Evolutionary conservation across 2,329 filamentous ascomycete genomes (phyloP).

Genomic region (Hysterium pulicare): DNA sequence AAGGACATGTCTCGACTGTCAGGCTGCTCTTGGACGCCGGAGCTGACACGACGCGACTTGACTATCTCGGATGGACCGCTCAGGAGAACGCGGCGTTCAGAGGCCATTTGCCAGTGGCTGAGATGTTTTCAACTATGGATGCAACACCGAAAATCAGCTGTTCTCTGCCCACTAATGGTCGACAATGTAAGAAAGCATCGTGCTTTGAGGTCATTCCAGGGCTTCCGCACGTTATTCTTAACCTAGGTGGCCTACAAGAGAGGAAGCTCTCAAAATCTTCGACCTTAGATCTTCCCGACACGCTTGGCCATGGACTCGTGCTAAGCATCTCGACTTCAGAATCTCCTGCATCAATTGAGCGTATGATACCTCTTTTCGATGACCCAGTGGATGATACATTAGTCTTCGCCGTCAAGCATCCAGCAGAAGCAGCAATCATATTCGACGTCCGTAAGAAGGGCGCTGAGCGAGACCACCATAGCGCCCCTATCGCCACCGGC

Average conservation of each 20-base stretch:
- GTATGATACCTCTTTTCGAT: background rate
- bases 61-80: slow-evolving; percentile 33
- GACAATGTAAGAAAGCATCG: background rate
- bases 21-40: slow-evolving; percentile 26
- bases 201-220: background rate
- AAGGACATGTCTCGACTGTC: slow-evolving; percentile 22
- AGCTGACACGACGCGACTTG: slow-evolving; percentile 15
- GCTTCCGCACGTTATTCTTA: slow-evolving; percentile 11
- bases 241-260: slow-evolving; percentile 15
- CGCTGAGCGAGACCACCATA: no score
- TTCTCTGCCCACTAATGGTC: background rate
- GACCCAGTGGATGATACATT: slow-evolving; percentile 8
- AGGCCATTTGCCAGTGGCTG: slow-evolving; percentile 29
- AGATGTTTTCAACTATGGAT: slow-evolving; percentile 8
- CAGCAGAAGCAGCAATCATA: no score
- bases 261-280: slow-evolving; percentile 7
- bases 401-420: slow-evolving; percentile 11
- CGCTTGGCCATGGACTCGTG: slow-evolving; percentile 3
- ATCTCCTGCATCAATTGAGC: slow-evolving; percentile 2
- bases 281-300: slow-evolving; percentile 4
- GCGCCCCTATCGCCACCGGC: no score
- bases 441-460: no score
- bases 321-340: background rate
- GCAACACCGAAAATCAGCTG: background rate
- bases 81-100: slow-evolving; percentile 34